Evolutionary conservation across 208 protist species (phyloP).

Genomic region (Trypanosoma rangeli): DNA sequence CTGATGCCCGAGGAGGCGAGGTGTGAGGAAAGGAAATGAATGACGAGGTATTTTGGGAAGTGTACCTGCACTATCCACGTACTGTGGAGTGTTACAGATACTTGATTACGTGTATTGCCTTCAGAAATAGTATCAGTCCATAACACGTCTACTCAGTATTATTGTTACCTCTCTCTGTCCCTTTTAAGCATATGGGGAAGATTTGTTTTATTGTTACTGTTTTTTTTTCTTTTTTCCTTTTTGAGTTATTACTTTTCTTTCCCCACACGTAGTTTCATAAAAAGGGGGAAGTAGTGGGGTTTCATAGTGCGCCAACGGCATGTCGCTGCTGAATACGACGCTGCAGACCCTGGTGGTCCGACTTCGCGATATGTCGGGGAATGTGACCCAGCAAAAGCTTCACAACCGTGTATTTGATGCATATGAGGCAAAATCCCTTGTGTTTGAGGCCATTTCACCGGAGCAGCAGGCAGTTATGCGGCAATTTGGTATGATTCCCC

Average conservation of each 20-base stretch:
- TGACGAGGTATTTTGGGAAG: neutral
- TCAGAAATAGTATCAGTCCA: too few species aligned
- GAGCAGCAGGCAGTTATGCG: slow-evolving; percentile 77
- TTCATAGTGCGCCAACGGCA: slow-evolving; percentile 13
- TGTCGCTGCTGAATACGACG: slow-evolving; percentile 85
- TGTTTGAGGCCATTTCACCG: slow-evolving; percentile 80
- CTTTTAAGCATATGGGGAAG: slow-evolving; percentile 7
- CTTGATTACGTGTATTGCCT: too few species aligned
- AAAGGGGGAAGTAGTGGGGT: neutral
- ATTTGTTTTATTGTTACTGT: slow-evolving; percentile 17
- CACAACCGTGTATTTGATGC: slow-evolving; percentile 91
- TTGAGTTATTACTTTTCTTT: neutral
- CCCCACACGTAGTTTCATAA: neutral
- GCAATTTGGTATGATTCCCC: slow-evolving; percentile 63
- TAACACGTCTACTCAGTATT: neutral
- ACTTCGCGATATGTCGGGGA: slow-evolving; percentile 82
- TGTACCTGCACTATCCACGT: too few species aligned
- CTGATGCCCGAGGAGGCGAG: neutral
- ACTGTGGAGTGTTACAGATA: too few species aligned
- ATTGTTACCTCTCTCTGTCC: neutral
- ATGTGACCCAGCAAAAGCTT: slow-evolving; percentile 87
- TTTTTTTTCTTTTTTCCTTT: slow-evolving; percentile 13
- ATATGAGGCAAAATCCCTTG: slow-evolving; percentile 88
- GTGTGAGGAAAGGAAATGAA: too few species aligned
- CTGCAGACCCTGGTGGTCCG: slow-evolving; percentile 84